Base-by-base conservation (phyloP, 768 basidiomycete genomes). In the Agaricus blazei region DNA sequence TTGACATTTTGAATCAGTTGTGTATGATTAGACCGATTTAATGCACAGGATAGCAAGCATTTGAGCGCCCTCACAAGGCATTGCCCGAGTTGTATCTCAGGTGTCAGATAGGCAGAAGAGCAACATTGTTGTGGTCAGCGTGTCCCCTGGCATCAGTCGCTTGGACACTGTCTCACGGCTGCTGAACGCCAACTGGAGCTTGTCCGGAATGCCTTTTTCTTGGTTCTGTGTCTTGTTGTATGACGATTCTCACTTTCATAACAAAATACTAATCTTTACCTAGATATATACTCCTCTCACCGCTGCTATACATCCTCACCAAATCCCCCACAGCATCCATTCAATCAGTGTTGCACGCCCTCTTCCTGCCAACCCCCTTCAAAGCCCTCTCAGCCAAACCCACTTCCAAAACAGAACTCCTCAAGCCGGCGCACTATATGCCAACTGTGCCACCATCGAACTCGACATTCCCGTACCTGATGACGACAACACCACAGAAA, bases 351-450 rank as follows among this genome's bases (percentile, higher is more conserved):
- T 68, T 94, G 3, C 93, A 93, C 58, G 85, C 79, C 0, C 78
- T 96, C 12, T 93, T 90, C 67, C 77, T 92, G 14, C 90, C 90
- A 0, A 89, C 87, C 3, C 88, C 88, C 2, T 84, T 88, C 72
- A 90, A 88, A 67, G 70, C 76, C 40, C 64, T 76, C 19, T 69
- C 34, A 34, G 11, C 34, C 5, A 3, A 68, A 37, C 58, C 65
- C 1, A 60, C 57, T 2, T 52, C 63, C 3, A 52, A 51, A 51
- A 23, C 57, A 55, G 88, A 91, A 62, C 79, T 88, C 2, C 73
- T 92, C 41, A 87, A 86, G 66, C 86, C 89, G 90, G 89, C 0
- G 85, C 87, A 8, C 67, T 91, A 40, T 92, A 92, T 60, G 76
- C 83, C 8, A 87, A 92, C 60, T 91, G 90, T 60, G 82, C 86